Evolutionary conservation across 768 basidiomycete species (phyloP), one percentile per base, ranked within the genome.

Genomic region (Rhodotorula sphaerocarpa): DNA sequence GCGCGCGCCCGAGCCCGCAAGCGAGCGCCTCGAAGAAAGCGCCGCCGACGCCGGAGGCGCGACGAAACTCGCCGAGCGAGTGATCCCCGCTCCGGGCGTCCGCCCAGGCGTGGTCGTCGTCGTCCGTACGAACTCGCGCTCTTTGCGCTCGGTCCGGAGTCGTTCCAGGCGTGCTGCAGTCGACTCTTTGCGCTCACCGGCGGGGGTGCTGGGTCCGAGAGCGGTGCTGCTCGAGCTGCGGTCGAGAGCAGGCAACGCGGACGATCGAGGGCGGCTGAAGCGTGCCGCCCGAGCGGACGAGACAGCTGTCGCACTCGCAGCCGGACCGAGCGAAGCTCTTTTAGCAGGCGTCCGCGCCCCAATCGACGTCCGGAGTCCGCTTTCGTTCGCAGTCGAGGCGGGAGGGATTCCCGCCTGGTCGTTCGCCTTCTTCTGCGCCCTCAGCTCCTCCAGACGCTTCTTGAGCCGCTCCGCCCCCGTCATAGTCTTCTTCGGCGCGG

Each of bases 131-230:
- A 34, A n/a, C 42, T 65, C 57, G 21, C 63, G 46, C 43, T 28
- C 12, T 36, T 46, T 31, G 5, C 63, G 47, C 45, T 59, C 57
- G 11, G 12, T 2, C 11, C 55, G 46, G 41, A 65, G 48, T 0
- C 63, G 46, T 15, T 59, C 63, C 33, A 65, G 54, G 6, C 54
- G 41, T 0, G 50, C 58, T 2, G 43, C 42, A 9, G 63, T 65
- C 48, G 63, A 52, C 25, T 59, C 63, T 36, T 65, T 65, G 27
- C 63, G 52, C 44, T 65, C 63, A 36, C 63, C 63, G n/a, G n/a
- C n/a, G 0, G 63, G 63, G 3, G 63, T 65, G 20, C 33, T 51
- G 2, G 58, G 27, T 3, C 15, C 33, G 12, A 23, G 50, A n/a
- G 39, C 42, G 34, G 21, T 5, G 27, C 30, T 21, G 56, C 20